phyloP scores from a whole-genome alignment of 2,329 filamentous ascomycete genomes.

The Fusarium ramigenum region DNA sequence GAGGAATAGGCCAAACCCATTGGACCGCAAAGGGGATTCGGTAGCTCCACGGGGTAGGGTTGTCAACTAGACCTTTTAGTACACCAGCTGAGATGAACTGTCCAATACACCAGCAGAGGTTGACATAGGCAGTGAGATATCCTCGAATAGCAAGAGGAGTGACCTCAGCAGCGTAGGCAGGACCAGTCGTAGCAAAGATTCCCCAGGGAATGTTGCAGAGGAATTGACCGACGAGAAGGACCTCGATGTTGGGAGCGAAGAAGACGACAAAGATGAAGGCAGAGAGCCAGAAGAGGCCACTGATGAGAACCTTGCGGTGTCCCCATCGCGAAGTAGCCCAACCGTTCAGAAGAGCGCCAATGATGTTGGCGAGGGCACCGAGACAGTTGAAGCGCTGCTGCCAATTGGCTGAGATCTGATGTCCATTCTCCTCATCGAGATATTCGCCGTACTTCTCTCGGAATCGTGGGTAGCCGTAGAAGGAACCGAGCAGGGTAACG shows the following conservation, averaged over 20 bases:
- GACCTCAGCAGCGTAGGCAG: conserved; percentile 56
- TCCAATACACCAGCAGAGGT: conserved; percentile 56
- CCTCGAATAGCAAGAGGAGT: conserved; percentile 54
- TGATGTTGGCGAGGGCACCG: conserved; percentile 49
- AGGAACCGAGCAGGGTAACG: conserved; percentile 56
- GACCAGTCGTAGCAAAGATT: conserved; percentile 56
- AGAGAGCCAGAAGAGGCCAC: conserved; percentile 52
- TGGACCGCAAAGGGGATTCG: conserved; percentile 54
- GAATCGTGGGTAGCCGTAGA: conserved; percentile 56
- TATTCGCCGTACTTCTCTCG: conserved; percentile 53
- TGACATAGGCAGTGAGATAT: conserved; percentile 56
- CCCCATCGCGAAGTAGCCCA: conserved; percentile 54
- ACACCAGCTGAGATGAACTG: conserved; percentile 55
- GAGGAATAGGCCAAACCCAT: conserved; percentile 51
- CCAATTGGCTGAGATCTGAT: conserved; percentile 61
- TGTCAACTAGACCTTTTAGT: conserved; percentile 50
- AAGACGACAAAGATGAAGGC: conserved; percentile 60
- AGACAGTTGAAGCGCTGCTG: conserved; percentile 58
- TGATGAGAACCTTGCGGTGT: conserved; percentile 56
- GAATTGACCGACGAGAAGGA: conserved; percentile 57
- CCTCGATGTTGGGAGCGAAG: conserved; percentile 56
- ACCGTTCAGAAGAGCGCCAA: conserved; percentile 54
- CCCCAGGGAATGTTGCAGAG: conserved; percentile 58
- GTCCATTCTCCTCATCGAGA: conserved; percentile 47
- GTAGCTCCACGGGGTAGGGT: conserved; percentile 50